phyloP scores from a whole-genome alignment of 2,329 filamentous ascomycete genomes.

The Sporothrix brasiliensis region DNA sequence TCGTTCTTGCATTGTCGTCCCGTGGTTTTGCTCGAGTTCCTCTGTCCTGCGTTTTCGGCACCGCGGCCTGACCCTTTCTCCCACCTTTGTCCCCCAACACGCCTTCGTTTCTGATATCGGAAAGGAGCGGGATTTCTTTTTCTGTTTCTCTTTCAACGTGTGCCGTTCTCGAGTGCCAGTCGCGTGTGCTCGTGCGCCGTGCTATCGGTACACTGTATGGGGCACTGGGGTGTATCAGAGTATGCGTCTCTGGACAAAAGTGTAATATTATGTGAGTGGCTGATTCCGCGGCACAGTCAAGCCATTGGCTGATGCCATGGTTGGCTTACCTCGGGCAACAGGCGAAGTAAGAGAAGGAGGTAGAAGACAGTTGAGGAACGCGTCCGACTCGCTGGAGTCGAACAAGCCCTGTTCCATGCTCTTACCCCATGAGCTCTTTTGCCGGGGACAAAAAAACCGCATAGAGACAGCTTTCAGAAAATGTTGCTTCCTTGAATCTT shows the following conservation, averaged over 20 bases:
- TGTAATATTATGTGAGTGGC: background rate
- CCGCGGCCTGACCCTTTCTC: background rate
- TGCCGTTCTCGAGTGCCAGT: background rate
- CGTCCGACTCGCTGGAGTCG: constrained; percentile 28
- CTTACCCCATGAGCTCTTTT: background rate
- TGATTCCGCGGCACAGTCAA: constrained; percentile 17
- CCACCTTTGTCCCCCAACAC: background rate
- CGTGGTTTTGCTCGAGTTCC: background rate
- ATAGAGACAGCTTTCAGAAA: background rate
- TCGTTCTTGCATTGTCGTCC: background rate
- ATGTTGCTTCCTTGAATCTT: background rate
- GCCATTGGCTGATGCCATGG: background rate
- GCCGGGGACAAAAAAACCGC: background rate
- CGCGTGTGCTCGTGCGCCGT: background rate
- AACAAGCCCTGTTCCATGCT: background rate
- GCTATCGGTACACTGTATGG: constrained; percentile 1
- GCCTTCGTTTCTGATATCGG: background rate
- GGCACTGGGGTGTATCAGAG: background rate
- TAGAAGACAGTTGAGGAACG: constrained; percentile 13
- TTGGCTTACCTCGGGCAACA: background rate
- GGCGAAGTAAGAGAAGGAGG: background rate
- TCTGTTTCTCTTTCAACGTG: background rate
- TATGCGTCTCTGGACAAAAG: background rate
- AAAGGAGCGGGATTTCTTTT: background rate
- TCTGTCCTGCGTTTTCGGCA: constrained; percentile 14